Evolutionary conservation across 2,329 filamentous ascomycete genomes (phyloP).

Genomic region (Ceratocystis eucalypticola): DNA sequence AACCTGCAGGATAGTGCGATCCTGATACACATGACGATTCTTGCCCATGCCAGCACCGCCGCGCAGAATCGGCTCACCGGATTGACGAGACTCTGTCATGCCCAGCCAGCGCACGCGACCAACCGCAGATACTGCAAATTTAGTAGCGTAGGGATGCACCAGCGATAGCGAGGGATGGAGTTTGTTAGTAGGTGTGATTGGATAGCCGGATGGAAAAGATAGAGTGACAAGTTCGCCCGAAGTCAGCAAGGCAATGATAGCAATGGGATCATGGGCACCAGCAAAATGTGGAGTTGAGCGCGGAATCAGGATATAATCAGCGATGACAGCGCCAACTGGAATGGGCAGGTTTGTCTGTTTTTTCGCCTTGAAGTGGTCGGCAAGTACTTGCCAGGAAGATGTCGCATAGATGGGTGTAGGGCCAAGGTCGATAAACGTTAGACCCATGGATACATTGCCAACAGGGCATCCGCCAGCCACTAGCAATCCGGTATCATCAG

Average conservation of each 20-base stretch:
- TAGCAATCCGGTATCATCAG: conserved; percentile 81
- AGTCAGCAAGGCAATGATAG: conserved; percentile 61
- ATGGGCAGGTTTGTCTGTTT: conserved; percentile 57
- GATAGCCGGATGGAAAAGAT: conserved; percentile 83
- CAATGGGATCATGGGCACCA: conserved; percentile 82
- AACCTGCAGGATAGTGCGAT: conserved; percentile 71
- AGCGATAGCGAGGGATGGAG: conserved; percentile 77
- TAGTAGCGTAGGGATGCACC: conserved; percentile 76
- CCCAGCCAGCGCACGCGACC: conserved; percentile 76
- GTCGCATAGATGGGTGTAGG: conserved; percentile 82
- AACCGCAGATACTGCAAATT: conserved; percentile 56
- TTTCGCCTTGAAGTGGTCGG: conserved; percentile 68
- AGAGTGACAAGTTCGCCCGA: conserved; percentile 83
- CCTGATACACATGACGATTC: conserved; percentile 63
- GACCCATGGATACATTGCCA: conserved; percentile 54
- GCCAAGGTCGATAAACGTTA: conserved; percentile 84
- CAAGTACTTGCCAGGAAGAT: conserved; percentile 72
- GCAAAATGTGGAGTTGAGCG: conserved; percentile 71
- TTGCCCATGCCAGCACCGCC: conserved; percentile 64
- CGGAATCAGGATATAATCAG: conserved; percentile 73
- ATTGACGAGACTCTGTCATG: conserved; percentile 69
- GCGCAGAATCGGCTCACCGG: conserved; percentile 62
- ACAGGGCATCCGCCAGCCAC: conserved; percentile 67
- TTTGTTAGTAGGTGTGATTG: conserved; percentile 84
- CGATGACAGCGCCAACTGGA: conserved; percentile 61